phyloP scores from a whole-genome alignment of 768 basidiomycete species.

The Pleurotus salmoneostramineus region DNA sequence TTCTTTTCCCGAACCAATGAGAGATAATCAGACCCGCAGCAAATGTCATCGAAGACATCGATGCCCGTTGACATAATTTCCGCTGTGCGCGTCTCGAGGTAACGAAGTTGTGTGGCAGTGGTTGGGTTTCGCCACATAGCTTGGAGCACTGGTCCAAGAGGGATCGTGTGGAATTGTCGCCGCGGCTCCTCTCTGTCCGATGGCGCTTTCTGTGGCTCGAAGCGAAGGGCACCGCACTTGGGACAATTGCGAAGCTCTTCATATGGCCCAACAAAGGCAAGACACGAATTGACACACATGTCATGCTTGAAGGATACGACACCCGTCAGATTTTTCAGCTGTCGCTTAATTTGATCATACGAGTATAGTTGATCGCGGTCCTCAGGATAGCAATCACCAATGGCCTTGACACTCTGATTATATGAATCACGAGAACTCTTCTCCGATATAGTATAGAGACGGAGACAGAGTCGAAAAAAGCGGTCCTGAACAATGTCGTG shows the following conservation, averaged over 20 bases:
- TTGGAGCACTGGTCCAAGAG: slow-evolving; percentile 32
- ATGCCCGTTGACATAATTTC: slow-evolving; percentile 2
- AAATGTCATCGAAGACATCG: slow-evolving; percentile 21
- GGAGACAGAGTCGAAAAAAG: too few species aligned
- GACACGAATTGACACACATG: slow-evolving; percentile 36
- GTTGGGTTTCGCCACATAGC: slow-evolving; percentile 18
- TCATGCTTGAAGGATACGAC: slow-evolving; percentile 23
- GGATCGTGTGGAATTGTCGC: slow-evolving; percentile 30
- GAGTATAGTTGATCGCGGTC: too few species aligned
- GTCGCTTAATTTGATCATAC: too few species aligned
- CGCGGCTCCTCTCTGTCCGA: slow-evolving; percentile 13
- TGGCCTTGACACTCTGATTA: too few species aligned
- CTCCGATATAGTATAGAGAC: too few species aligned
- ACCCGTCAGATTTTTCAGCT: too few species aligned
- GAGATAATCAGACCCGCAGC: slow-evolving; percentile 22
- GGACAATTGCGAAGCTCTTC: slow-evolving; percentile 19
- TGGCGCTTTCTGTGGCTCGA: too few species aligned
- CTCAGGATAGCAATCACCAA: too few species aligned
- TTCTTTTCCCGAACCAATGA: slow-evolving; percentile 10
- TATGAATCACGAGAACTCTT: too few species aligned
- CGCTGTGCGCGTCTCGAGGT: slow-evolving; percentile 14
- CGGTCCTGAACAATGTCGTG: too few species aligned
- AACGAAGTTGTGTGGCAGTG: slow-evolving; percentile 18
- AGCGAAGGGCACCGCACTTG: slow-evolving; percentile 20
- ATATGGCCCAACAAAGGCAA: slow-evolving; percentile 32